phyloP scores from a whole-genome alignment of 2,329 filamentous ascomycete genomes.

The Trichoderma endophyticum region DNA sequence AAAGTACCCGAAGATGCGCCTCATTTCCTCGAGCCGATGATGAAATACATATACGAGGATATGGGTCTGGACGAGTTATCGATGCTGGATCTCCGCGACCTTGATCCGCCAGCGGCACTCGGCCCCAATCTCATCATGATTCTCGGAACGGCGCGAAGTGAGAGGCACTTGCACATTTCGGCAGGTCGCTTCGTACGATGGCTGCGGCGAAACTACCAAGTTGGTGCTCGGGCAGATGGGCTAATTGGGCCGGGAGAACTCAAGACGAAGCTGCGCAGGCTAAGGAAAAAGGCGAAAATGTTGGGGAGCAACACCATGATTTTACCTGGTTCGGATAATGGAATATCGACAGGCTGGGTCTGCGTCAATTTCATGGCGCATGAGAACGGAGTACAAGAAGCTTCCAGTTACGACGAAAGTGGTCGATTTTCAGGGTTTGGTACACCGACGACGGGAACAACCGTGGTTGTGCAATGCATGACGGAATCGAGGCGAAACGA shows the following conservation, averaged over 20 bases:
- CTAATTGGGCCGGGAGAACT: slow-evolving; percentile 86
- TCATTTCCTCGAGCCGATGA: slow-evolving; percentile 64
- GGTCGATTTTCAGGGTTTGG: slow-evolving; percentile 77
- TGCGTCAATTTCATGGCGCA: slow-evolving; percentile 84
- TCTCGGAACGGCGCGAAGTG: slow-evolving; percentile 83
- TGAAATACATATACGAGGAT: slow-evolving; percentile 77
- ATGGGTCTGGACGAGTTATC: slow-evolving; percentile 80
- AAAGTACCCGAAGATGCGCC: slow-evolving; percentile 66
- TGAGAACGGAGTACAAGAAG: slow-evolving; percentile 50
- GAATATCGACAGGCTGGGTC: slow-evolving; percentile 90
- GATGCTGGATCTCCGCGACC: slow-evolving; percentile 75
- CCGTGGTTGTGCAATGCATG: slow-evolving; percentile 57
- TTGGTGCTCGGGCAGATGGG: slow-evolving; percentile 79
- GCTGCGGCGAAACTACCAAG: slow-evolving; percentile 68
- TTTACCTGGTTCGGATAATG: slow-evolving; percentile 69
- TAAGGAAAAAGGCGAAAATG: slow-evolving; percentile 77
- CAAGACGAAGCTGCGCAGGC: slow-evolving; percentile 78
- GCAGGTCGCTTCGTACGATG: slow-evolving; percentile 87
- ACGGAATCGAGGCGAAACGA: slow-evolving; percentile 52
- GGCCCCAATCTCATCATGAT: slow-evolving; percentile 91
- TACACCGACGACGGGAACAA: slow-evolving; percentile 45
- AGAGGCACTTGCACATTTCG: slow-evolving; percentile 88
- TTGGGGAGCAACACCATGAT: slow-evolving; percentile 69
- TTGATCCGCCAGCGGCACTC: slow-evolving; percentile 83
- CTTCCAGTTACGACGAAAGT: slow-evolving; percentile 43